These are phyloP conservation scores for Daucus carota DNA, from an alignment of 129 eudicot species.

Conservation along the genomic window DH1_v3.0 NC_030382.2:47101001-47101500, in stretches of 20 bases:
- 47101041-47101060: too few species aligned
- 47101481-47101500: conserved; percentile 86
- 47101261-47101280: not conserved
- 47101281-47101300: not conserved
- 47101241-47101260: not conserved
- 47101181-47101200: not conserved
- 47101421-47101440: not conserved
- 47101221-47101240: not conserved
- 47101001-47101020: too few species aligned
- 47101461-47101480: conserved; percentile 67
- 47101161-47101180: not conserved
- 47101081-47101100: too few species aligned
- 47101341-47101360: not conserved
- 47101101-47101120: too few species aligned
- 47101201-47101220: not conserved
- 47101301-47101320: not conserved
- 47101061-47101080: too few species aligned
- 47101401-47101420: not conserved
- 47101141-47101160: too few species aligned
- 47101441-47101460: conserved; percentile 28
- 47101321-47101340: not conserved
- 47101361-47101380: not conserved
- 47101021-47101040: too few species aligned
- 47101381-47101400: not conserved
- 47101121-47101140: too few species aligned